Percentiles rank a stretch among this genome's conserved stretches.
phyloP scores from a whole-genome alignment of 257 asterid genomes.

The Jasminum sambac region DNA sequence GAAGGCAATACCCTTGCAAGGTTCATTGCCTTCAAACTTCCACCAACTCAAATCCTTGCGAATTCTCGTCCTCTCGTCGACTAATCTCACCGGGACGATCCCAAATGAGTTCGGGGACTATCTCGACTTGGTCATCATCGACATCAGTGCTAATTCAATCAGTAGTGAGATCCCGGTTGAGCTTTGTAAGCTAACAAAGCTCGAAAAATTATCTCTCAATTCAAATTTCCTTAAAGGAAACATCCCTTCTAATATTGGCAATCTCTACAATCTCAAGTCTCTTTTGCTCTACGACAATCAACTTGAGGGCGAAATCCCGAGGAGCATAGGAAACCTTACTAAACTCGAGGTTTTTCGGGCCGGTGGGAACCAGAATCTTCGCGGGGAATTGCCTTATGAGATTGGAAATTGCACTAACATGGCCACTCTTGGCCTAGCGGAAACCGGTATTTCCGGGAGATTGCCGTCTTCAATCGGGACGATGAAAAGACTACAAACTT shows the following conservation, averaged over 20 bases:
- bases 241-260: conserved; percentile 67
- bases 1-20: conserved; percentile 64
- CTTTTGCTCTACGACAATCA: conserved; percentile 79
- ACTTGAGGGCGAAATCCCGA: conserved; percentile 76
- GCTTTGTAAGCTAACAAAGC: conserved; percentile 55
- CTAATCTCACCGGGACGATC: conserved; percentile 77
- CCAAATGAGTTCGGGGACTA: conserved; percentile 78
- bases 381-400: conserved; percentile 68
- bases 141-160: conserved; percentile 68
- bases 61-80: conserved; percentile 64
- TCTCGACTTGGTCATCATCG: conserved; percentile 45
- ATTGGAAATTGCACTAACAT: conserved; percentile 82
- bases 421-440: conserved; percentile 71
- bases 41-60: conserved; percentile 49
- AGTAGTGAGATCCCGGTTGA: conserved; percentile 73
- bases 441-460: conserved; percentile 74
- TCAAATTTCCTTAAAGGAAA: conserved; percentile 62
- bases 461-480: conserved; percentile 71
- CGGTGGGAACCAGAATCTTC: conserved; percentile 87
- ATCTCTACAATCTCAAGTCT: conserved; percentile 45
- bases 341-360: conserved; percentile 69
- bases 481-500: conserved; percentile 68
- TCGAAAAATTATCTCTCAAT: conserved; percentile 47
- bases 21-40: conserved; percentile 75
- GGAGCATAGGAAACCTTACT: conserved; percentile 53